A percentile compares a stretch with the other conserved stretches of the same genome.
Evolutionary conservation across 768 basidiomycete genomes (phyloP).

Genomic region (Leccinellum luteum): DNA sequence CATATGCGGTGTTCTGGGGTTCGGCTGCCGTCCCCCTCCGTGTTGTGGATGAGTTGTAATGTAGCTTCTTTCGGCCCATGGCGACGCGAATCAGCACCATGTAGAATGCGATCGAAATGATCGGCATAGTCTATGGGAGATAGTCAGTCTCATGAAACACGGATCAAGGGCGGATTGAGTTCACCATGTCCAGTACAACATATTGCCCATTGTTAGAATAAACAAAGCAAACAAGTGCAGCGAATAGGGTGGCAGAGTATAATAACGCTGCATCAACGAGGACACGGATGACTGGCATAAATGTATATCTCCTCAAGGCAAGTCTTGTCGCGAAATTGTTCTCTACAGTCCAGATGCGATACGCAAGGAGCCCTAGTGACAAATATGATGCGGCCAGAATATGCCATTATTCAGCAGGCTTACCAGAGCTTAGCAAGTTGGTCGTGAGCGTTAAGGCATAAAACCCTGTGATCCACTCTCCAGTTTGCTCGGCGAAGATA

Average conservation of each 20-base stretch:
- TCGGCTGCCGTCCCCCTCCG: neutral
- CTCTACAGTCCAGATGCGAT: neutral
- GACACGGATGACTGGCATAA: neutral
- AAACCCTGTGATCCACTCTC: neutral
- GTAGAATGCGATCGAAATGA: neutral
- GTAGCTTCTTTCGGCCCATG: neutral
- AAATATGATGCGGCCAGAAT: neutral
- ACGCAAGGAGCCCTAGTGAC: neutral
- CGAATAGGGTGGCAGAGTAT: neutral
- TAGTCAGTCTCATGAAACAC: neutral
- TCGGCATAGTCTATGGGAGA: too few species aligned
- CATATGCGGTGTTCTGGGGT: neutral
- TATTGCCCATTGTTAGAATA: neutral
- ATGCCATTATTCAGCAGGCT: neutral
- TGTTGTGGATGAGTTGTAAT: neutral
- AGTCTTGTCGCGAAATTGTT: neutral
- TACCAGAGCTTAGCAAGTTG: constrained; percentile 1
- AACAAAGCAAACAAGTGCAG: neutral
- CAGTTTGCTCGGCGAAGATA: neutral
- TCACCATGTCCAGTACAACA: constrained; percentile 1
- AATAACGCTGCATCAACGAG: neutral
- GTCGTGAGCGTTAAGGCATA: neutral
- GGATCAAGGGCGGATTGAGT: neutral
- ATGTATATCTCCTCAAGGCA: neutral
- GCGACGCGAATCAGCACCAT: neutral